Evolutionary conservation across 768 basidiomycete genomes (phyloP), one percentile per base, ranked within the genome.

Genomic region (Mycena chlorophos): DNA sequence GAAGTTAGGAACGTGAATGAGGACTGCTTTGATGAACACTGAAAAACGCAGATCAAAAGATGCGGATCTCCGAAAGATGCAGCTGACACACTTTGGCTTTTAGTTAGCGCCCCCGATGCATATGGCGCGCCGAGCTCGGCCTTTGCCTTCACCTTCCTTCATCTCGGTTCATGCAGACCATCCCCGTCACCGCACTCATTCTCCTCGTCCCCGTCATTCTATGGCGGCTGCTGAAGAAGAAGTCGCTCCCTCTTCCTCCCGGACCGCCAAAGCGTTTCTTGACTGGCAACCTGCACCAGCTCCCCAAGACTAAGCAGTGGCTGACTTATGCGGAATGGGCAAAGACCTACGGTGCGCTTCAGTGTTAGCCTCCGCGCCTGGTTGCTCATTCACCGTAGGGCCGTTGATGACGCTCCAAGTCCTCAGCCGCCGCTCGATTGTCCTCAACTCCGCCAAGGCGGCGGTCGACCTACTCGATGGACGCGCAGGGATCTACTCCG

Each of bases 401-500:
- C 72, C 76, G 28, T 62, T 84, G 12, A 63, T 80, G 16, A 74
- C 74, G 54, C 63, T 76, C 40, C 73, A 66, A 39, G 50, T 68
- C 43, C 65, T 78, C 48, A 72, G 73, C 48, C 67, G 65, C 29
- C 63, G 72, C n/a, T 69, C 76, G 14, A 68, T 85, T 45, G 65
- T 83, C 55, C 64, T 85, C 20, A 83, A 79, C 66, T 74, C 74
- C 17, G 69, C 69, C 31, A 70, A 70, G 50, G 69, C 73, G 10
- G 77, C 73, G 2, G 62, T 69, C 26, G 79, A 81, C 43, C 69
- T 85, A 13, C 70, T 85, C 30, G 80, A 81, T 45, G 65, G 68
- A 28, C 75, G 79, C 12, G 77, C 79, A 8, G 64, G 63, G 13
- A 75, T 79, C 42, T 82, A 83, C 58, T 81, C 81, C 4, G 80